Conservation (phyloP, 2,329 filamentous ascomycete species). For the Nannizziopsis barbatae region DNA sequence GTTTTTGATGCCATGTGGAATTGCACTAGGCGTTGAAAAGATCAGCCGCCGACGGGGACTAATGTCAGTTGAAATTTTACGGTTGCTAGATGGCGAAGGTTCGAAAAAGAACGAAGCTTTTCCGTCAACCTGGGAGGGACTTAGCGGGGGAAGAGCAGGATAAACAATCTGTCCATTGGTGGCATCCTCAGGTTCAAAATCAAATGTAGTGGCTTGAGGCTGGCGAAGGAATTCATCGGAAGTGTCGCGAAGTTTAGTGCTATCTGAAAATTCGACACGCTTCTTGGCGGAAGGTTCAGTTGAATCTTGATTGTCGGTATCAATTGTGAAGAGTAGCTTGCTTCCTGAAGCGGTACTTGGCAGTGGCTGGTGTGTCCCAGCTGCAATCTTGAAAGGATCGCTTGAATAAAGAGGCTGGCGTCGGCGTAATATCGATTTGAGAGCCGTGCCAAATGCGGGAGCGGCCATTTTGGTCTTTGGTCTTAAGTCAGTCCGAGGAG, state of each 20-base stretch:
- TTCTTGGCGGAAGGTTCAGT: constrained; percentile 65
- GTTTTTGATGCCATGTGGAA: constrained; percentile 32
- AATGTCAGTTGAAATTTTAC: constrained; percentile 31
- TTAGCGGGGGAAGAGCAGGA: constrained; percentile 29
- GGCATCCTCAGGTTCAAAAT: constrained; percentile 13
- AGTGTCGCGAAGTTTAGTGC: constrained; percentile 43
- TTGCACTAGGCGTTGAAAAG: constrained; percentile 25
- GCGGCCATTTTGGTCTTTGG: constrained; percentile 33
- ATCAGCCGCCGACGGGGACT: constrained; percentile 10
- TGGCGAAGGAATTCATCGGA: constrained; percentile 31
- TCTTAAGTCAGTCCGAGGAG: constrained; percentile 40
- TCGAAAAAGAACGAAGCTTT: constrained; percentile 12
- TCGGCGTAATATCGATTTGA: constrained; percentile 54
- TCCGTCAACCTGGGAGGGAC: constrained; percentile 23
- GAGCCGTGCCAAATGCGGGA: constrained; percentile 39
- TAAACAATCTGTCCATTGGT: constrained; percentile 24
- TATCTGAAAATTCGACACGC: constrained; percentile 68
- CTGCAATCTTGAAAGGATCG: constrained; percentile 48
- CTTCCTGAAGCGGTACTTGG: constrained; percentile 9
- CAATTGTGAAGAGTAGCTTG: constrained; percentile 20
- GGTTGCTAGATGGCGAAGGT: constrained; percentile 30
- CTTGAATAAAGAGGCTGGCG: constrained; percentile 49
- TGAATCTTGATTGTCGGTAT: constrained; percentile 30
- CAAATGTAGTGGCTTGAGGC: constrained; percentile 25
- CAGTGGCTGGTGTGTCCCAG: constrained; percentile 44